Percentiles rank a stretch among this genome's conserved stretches.
phyloP scores from a whole-genome alignment of 1,284 basidiomycete genomes.

The Irpex sp. region DNA sequence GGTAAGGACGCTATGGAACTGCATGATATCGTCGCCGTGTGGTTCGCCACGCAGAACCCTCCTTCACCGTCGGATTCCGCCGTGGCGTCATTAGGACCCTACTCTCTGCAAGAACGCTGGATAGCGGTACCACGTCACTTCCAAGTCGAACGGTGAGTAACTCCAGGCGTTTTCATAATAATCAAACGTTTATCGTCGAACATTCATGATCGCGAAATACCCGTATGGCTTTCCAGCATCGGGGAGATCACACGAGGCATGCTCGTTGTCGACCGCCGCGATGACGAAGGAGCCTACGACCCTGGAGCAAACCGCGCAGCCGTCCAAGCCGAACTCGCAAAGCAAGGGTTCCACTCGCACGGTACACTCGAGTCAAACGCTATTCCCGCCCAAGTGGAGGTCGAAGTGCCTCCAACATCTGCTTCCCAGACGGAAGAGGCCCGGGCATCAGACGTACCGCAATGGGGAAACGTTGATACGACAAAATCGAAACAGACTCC shows the following conservation, averaged over 20 bases:
- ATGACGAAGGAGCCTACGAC: conserved; percentile 55
- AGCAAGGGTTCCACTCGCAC: conserved; percentile 28
- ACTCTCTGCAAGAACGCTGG: conserved; percentile 43
- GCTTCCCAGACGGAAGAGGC: neutral
- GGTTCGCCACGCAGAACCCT: conserved; percentile 71
- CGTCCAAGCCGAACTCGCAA: conserved; percentile 51
- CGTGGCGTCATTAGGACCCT: neutral
- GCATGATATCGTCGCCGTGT: conserved; percentile 81
- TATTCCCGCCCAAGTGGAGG: conserved; percentile 50
- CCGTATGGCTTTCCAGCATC: conserved; percentile 23
- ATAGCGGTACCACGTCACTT: conserved; percentile 47
- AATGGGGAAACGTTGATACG: neutral
- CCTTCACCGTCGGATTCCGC: conserved; percentile 29
- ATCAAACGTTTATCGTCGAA: no score
- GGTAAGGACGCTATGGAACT: conserved; percentile 85
- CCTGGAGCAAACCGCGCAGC: conserved; percentile 60
- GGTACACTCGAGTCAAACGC: conserved; percentile 45
- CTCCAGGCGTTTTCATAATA: no score
- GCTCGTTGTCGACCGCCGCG: conserved; percentile 68
- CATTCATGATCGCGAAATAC: neutral
- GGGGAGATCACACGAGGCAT: conserved; percentile 69
- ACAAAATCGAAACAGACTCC: neutral
- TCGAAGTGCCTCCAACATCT: conserved; percentile 31
- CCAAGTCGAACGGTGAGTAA: conserved; percentile 61
- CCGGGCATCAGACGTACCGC: conserved; percentile 1